These are phyloP conservation scores for Chrysanthemum lavandulifolium DNA, from an alignment of 129 eudicot genomes.

Conservation along the genomic window DNA sequence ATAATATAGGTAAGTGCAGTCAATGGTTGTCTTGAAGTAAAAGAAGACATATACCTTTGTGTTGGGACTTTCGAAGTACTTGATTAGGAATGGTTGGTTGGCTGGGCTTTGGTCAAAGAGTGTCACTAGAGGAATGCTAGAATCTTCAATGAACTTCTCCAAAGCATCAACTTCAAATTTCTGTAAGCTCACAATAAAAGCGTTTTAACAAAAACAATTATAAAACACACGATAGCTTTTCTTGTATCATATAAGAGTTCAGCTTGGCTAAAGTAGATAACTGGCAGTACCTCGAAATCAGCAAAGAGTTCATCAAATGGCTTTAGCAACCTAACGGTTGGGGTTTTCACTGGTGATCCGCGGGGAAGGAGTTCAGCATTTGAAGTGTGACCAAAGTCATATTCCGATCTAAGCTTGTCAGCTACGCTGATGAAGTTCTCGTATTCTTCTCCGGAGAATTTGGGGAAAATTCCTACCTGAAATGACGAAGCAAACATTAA, in stretches of 20 bases:
- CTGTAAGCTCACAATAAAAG: slow-evolving; percentile 32
- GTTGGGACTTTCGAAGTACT: slow-evolving; percentile 50
- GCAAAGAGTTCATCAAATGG: slow-evolving; percentile 85
- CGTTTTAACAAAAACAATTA: neutral
- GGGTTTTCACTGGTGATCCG: slow-evolving; percentile 54
- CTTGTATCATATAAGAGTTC: neutral
- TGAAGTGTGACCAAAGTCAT: slow-evolving; percentile 65
- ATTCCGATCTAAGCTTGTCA: slow-evolving; percentile 72
- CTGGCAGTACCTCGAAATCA: slow-evolving; percentile 57
- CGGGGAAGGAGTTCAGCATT: slow-evolving; percentile 66
- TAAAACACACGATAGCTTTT: neutral
- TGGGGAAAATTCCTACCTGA: slow-evolving; percentile 71
- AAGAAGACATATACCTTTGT: slow-evolving; percentile 45
- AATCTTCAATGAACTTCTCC: slow-evolving; percentile 69
- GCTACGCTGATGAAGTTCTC: slow-evolving; percentile 62
- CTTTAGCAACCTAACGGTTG: slow-evolving; percentile 70
- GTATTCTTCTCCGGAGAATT: slow-evolving; percentile 73
- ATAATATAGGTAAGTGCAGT: neutral
- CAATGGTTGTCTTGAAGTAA: slow-evolving; percentile 5
- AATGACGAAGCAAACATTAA: slow-evolving; percentile 4
- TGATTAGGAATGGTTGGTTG: slow-evolving; percentile 53
- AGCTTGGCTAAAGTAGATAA: neutral
- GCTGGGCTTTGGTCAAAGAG: slow-evolving; percentile 50
- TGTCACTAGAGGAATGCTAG: slow-evolving; percentile 59
- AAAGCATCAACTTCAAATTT: slow-evolving; percentile 60